Evolutionary conservation across 805 yeast species (phyloP), one percentile per base, ranked within the genome.

Genomic region (Yamadazyma phyllophila): DNA sequence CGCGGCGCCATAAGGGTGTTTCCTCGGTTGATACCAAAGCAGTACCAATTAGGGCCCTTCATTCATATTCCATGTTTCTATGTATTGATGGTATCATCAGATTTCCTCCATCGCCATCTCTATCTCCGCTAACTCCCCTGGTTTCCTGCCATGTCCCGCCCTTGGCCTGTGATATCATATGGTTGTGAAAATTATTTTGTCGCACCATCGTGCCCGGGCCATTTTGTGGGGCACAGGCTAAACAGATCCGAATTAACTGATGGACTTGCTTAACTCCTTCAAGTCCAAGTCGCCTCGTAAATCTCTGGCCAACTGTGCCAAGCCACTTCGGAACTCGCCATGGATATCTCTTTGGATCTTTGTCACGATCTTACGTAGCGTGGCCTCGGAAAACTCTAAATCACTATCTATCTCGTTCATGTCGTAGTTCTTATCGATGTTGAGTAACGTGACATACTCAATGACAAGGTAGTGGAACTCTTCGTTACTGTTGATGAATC

Each of bases 201-300:
- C 27, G 38, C 27, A 20, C 29, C 14, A 30, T 9, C 38, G 46
- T 44, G 46, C 27, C 30, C 12, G 14, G n/a, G 26, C 36, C 43
- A 37, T 27, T 49, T 49, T 49, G 52, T 49, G 52, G 52, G 52
- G 52, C 48, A 44, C 8, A 12, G n/a, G 15, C 35, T 16, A 24
- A 35, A 30, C 6, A 20, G 24, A 20, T 6, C 24, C 24, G 6
- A 6, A 6, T 20, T 6, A 16, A 10, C 17, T 36, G 10, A 52
- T 47, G 12, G 47, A 34, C 27, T 48, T 47, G 14, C 55, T 50
- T 24, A 85, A 65, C 41, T 65, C 76, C 42, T 73, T 66, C 42
- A 84, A 56, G 20, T 74, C 78, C 9, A 69, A 61, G 51, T 83
- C 88, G 24, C 66, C 60, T n/a, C 72, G 69, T 44, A 85, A 62